Base-by-base conservation (phyloP, 257 asterid species). In the Jacaranda mimosifolia region DNA sequence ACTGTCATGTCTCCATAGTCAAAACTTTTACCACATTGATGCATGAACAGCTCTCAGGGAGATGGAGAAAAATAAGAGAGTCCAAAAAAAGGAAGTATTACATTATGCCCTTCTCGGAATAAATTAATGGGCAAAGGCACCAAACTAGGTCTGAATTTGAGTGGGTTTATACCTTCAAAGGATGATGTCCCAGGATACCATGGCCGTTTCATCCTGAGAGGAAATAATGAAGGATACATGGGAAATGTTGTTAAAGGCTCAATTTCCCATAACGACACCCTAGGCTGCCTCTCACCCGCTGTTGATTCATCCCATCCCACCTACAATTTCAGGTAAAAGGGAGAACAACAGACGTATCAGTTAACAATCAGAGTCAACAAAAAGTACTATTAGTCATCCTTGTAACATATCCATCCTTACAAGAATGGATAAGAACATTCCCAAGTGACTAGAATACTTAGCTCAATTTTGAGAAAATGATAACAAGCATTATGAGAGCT, bases 251-350 rank as follows among this genome's bases (percentile, higher is more conserved):
- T 95, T 85, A 95, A 81, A 63, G 99, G 99, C 84, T 95, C 99
- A 48, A 95, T 95, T 83, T 95, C 99, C 99, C 99, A 95, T 67
- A 93, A 70, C 5, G 99, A 95, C 35, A 93, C 98, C 74, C 97
- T 87, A 18, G 99, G 98, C 86, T 95, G 99, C 86, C 97, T 89
- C 80, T 95, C 99, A 32, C 99, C 98, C 32, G 97, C 97, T 52
- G 98, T 93, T 13, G 99, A 95, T 86, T 95, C 99, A 71, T 95
- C 99, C 99, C 99, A 95, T 40, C 98, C 99, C 35, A 95, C 99
- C 99, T 95, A 81, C 66, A 79, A 49, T 15, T 71, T 48, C 74
- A 26, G 55, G 17, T 3, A 68, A 32, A 68, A 46, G 15, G 60
- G 12, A 14, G 64, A 53, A 58, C 17, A 38, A 39, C 46, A 46